A percentile compares a stretch with the other conserved stretches of the same genome.
Conservation (phyloP, 108 stramenopile species). For the Cyclotella baltica region DNA sequence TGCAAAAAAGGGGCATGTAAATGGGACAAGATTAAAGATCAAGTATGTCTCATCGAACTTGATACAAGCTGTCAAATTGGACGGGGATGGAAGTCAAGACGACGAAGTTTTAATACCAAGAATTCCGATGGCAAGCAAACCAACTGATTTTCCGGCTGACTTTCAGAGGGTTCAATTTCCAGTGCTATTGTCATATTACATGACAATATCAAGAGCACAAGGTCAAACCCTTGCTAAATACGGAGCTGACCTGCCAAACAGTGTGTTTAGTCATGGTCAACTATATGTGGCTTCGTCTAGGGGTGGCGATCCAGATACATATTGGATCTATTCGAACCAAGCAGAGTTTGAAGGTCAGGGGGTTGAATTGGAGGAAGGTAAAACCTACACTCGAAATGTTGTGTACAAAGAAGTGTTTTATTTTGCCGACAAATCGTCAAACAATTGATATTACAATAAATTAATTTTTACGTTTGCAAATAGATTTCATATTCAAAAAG, state of each 20-base stretch:
- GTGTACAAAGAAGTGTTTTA: constrained; percentile 11
- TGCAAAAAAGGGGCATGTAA: not conserved
- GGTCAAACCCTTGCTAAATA: constrained; percentile 6
- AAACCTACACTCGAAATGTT: constrained; percentile 1
- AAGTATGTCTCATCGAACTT: not conserved
- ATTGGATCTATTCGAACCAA: not conserved
- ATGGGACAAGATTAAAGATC: constrained; percentile 5
- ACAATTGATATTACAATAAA: no score
- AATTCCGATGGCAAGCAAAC: not conserved
- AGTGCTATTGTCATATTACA: not conserved
- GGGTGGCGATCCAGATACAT: not conserved
- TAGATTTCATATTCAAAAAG: no score
- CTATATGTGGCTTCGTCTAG: not conserved
- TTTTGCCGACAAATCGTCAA: no score
- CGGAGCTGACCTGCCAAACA: not conserved
- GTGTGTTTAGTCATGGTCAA: constrained; percentile 14
- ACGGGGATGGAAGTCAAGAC: not conserved
- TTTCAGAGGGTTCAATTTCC: constrained; percentile 9
- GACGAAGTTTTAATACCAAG: not conserved
- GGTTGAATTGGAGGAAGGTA: not conserved
- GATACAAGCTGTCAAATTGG: constrained; percentile 1
- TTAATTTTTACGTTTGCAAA: no score
- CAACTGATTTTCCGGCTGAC: not conserved
- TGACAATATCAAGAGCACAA: constrained; percentile 7
- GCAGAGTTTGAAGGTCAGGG: not conserved